Conservation (phyloP, 768 basidiomycete genomes). For the Auricularia cornea region DNA sequence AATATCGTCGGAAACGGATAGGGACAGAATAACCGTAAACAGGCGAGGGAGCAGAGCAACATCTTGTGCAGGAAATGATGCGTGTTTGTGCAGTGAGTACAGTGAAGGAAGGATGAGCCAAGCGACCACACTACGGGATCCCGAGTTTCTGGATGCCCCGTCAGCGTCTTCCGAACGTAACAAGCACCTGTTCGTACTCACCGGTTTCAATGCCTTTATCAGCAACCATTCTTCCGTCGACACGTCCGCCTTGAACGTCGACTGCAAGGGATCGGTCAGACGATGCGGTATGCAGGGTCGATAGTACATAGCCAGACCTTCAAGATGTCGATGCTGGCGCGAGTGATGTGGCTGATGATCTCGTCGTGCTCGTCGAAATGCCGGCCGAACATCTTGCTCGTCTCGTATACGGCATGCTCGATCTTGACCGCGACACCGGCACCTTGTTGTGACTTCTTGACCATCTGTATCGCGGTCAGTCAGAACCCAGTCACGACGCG, state of each 20-base stretch:
- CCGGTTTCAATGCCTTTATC: slow-evolving; percentile 79
- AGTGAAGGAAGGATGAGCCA: neutral
- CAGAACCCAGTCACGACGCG: neutral
- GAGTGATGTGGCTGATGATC: slow-evolving; percentile 78
- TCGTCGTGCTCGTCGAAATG: slow-evolving; percentile 98
- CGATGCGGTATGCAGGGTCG: too few relatives aligned
- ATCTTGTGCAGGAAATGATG: too few relatives aligned
- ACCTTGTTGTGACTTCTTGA: slow-evolving; percentile 92
- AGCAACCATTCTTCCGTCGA: slow-evolving; percentile 88
- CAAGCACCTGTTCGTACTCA: too few relatives aligned
- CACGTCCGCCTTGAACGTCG: slow-evolving; percentile 81
- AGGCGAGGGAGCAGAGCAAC: too few relatives aligned
- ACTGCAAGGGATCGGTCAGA: slow-evolving; percentile 32
- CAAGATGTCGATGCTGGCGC: slow-evolving; percentile 90
- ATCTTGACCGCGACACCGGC: slow-evolving; percentile 98
- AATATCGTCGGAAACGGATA: too few relatives aligned
- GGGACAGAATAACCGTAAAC: too few relatives aligned
- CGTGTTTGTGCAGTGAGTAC: too few relatives aligned
- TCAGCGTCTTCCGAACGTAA: too few relatives aligned
- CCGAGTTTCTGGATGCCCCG: too few relatives aligned
- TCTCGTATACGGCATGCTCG: slow-evolving; percentile 93
- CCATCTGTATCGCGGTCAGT: slow-evolving; percentile 39
- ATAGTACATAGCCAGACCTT: slow-evolving; percentile 48
- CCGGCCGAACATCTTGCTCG: slow-evolving; percentile 89
- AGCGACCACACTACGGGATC: too few relatives aligned